Evolutionary conservation across 495 filamentous ascomycete genomes (phyloP).

Genomic region (Penicillium samsonianum): DNA sequence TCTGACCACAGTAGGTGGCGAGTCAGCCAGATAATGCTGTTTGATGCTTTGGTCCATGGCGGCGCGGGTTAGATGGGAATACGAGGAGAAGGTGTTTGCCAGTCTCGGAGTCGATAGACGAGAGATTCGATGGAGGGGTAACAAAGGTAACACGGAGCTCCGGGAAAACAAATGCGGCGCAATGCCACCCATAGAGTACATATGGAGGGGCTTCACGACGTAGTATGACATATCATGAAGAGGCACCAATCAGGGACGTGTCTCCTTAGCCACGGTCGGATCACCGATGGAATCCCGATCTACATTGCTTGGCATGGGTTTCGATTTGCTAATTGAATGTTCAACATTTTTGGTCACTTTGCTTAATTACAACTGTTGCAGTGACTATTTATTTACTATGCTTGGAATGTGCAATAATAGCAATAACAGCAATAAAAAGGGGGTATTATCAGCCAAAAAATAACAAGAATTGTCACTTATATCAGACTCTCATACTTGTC

Average conservation of each 20-base stretch:
- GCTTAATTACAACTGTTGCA: conserved; percentile 2
- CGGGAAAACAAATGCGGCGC: conserved; percentile 36
- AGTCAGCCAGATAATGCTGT: conserved; percentile 82
- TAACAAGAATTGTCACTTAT: conserved; percentile 32
- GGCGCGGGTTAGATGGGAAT: conserved; percentile 17
- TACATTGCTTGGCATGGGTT: conserved; percentile 7
- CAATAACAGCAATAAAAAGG: conserved; percentile 6
- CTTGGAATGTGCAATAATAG: neutral
- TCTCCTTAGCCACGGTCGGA: conserved; percentile 9
- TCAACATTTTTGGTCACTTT: neutral
- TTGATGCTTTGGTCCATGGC: conserved; percentile 47
- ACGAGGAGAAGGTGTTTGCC: conserved; percentile 17
- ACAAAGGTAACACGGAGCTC: conserved; percentile 30
- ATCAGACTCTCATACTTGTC: conserved; percentile 83
- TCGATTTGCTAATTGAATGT: neutral
- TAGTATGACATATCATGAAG: conserved; percentile 27
- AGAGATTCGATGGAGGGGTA: conserved; percentile 29
- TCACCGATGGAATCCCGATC: conserved; percentile 12
- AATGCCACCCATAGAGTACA: conserved; percentile 34
- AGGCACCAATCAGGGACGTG: conserved; percentile 19
- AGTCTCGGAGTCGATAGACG: conserved; percentile 20
- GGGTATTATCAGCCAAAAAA: conserved; percentile 8
- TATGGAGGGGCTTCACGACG: conserved; percentile 15
- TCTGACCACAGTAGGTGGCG: conserved; percentile 80
- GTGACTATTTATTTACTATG: conserved; percentile 11